Evolutionary conservation across 768 basidiomycete species (phyloP).

Genomic region (Russula olivacea): DNA sequence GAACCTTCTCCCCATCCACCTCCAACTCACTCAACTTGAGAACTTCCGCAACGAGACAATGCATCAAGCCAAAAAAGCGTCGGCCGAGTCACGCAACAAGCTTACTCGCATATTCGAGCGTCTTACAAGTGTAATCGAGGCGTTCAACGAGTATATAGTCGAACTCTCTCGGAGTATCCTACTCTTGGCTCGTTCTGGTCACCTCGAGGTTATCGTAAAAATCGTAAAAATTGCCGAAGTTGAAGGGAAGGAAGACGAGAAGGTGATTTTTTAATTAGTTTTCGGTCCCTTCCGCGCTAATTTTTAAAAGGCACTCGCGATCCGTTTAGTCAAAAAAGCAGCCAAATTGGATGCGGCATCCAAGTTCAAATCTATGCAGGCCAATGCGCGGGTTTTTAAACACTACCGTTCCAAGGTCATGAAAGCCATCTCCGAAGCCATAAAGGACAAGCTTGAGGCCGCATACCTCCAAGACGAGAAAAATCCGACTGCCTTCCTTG

Average conservation of each 20-base stretch:
- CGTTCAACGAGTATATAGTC: conserved; percentile 82
- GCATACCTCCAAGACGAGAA: conserved; percentile 57
- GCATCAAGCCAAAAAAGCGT: conserved; percentile 86
- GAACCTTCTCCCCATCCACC: conserved; percentile 87
- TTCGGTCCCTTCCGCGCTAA: conserved; percentile 12
- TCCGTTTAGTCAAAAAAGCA: conserved; percentile 90
- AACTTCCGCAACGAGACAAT: conserved; percentile 91
- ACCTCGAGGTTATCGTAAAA: conserved; percentile 84
- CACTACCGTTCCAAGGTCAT: conserved; percentile 89
- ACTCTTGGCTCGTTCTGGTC: conserved; percentile 68
- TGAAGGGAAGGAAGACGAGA: conserved; percentile 91
- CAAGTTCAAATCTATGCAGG: conserved; percentile 90
- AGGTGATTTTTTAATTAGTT: conserved; percentile 41
- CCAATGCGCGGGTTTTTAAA: conserved; percentile 88
- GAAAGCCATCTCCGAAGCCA: conserved; percentile 72
- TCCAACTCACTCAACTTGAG: conserved; percentile 87
- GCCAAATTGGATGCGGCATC: conserved; percentile 89
- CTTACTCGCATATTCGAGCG: conserved; percentile 79
- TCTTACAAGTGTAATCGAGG: conserved; percentile 68
- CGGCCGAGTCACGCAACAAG: conserved; percentile 58
- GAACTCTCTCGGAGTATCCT: conserved; percentile 73
- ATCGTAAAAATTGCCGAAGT: conserved; percentile 90
- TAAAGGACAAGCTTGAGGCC: conserved; percentile 62
- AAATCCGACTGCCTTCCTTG: conserved; percentile 68
- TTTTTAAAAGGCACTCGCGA: conserved; percentile 73